These are phyloP conservation scores for Nigrograna mackinnonii DNA, from an alignment of 2,329 filamentous ascomycete species.

Conservation along the genomic window DNA sequence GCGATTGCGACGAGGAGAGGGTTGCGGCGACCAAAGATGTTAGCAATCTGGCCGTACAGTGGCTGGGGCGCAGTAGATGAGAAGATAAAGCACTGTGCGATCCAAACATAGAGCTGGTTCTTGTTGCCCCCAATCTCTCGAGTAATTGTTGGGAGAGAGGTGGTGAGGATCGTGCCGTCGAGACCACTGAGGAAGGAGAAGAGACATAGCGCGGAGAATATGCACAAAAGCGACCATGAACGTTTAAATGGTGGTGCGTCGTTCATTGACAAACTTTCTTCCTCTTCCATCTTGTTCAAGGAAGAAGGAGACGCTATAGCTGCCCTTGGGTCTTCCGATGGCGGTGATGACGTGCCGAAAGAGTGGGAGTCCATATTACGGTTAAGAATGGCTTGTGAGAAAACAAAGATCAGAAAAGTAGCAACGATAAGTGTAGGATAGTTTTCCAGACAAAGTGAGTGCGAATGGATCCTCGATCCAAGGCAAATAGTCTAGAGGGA, in stretches of 20 bases:
- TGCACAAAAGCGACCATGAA: slow-evolving; percentile 2
- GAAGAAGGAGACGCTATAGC: too few species aligned
- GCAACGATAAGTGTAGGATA: too few species aligned
- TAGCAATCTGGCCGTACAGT: slow-evolving; percentile 52
- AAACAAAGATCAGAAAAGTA: too few species aligned
- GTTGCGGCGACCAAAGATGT: slow-evolving; percentile 56
- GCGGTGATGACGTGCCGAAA: too few species aligned
- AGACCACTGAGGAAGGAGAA: slow-evolving; percentile 3
- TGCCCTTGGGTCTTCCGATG: too few species aligned
- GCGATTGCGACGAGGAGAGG: slow-evolving; percentile 33
- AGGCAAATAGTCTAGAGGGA: too few species aligned
- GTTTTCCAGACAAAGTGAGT: too few species aligned
- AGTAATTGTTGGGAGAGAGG: background rate
- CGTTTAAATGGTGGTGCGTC: slow-evolving; percentile 3
- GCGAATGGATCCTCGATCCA: too few species aligned
- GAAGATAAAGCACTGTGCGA: slow-evolving; percentile 38
- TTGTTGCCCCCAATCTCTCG: background rate
- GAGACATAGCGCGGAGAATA: slow-evolving; percentile 3
- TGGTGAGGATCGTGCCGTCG: background rate
- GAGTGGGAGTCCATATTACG: too few species aligned
- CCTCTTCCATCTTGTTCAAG: background rate
- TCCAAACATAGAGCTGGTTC: slow-evolving; percentile 37
- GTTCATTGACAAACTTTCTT: background rate
- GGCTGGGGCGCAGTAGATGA: slow-evolving; percentile 47
- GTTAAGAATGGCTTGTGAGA: too few species aligned